A percentile compares a stretch with the other conserved stretches of the same genome.
Conservation (phyloP, 106 monocot species). For the Gastrodia elata region DNA sequence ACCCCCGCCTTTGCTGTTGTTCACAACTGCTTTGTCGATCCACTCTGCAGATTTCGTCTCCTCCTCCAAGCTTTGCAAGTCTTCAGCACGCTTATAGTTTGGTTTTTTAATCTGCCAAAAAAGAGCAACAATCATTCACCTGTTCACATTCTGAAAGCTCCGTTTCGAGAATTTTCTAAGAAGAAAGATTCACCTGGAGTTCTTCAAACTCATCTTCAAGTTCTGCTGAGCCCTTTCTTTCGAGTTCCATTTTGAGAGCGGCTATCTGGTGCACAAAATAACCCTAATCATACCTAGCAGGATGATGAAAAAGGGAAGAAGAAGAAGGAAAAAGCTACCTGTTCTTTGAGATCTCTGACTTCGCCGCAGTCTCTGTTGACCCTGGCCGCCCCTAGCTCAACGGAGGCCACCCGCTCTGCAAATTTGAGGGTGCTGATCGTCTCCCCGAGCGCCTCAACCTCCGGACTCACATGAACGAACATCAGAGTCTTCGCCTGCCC, state of each 20-base stretch:
- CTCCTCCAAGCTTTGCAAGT: constrained; percentile 17
- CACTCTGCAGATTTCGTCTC: constrained; percentile 28
- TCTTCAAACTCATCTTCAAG: background rate
- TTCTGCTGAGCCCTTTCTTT: background rate
- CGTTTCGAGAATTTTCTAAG: no score
- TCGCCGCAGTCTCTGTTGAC: constrained; percentile 72
- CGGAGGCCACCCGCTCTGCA: constrained; percentile 78
- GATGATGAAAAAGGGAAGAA: background rate
- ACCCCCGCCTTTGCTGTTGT: constrained; percentile 34
- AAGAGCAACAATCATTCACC: background rate
- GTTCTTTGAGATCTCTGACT: constrained; percentile 79
- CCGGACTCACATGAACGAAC: constrained; percentile 98
- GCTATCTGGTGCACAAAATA: background rate
- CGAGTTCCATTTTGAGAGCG: background rate
- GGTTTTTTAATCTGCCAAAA: background rate
- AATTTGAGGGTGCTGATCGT: constrained; percentile 97
- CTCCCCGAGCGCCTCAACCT: constrained; percentile 67
- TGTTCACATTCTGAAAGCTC: no score
- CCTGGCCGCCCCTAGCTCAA: constrained; percentile 84
- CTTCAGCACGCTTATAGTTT: constrained; percentile 15
- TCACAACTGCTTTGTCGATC: constrained; percentile 39
- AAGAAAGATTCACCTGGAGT: no score
- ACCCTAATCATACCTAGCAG: background rate
- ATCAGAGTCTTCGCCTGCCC: constrained; percentile 98
- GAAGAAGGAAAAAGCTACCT: constrained; percentile 40